Evolutionary conservation across 371 early-diverging fungal species (phyloP).

Genomic region (Umbelopsis sp.): DNA sequence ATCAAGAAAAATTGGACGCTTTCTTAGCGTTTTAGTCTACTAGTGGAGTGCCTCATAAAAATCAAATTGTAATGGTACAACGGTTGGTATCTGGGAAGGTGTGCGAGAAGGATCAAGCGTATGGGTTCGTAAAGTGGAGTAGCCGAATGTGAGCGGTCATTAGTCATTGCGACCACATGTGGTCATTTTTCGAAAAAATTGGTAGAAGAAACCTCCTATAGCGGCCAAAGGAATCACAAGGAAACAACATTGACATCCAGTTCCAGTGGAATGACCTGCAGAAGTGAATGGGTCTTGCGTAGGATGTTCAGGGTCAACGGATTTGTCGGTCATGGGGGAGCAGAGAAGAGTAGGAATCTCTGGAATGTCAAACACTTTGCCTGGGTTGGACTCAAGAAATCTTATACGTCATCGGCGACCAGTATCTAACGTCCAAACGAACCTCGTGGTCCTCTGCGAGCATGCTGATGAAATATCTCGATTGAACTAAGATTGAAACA

Average conservation of each 20-base stretch:
- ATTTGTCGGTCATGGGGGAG: not conserved
- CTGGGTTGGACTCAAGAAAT: no score
- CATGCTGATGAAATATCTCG: no score
- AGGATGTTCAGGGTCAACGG: not conserved
- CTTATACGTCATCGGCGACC: no score
- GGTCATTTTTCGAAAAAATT: not conserved
- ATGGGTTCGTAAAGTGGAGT: not conserved
- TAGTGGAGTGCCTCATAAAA: no score
- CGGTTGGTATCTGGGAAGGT: no score
- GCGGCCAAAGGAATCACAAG: not conserved
- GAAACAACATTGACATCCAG: not conserved
- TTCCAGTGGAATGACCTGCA: slow-evolving; percentile 1
- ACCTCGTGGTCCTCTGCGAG: no score
- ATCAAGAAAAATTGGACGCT: no score
- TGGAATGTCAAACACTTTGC: not conserved
- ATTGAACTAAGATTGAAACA: no score
- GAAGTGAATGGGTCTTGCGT: slow-evolving; percentile 15
- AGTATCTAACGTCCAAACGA: no score
- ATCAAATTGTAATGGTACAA: no score
- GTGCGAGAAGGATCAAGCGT: no score
- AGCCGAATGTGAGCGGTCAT: not conserved
- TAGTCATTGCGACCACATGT: not conserved
- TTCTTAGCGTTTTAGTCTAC: no score
- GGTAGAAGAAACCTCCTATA: slow-evolving; percentile 8
- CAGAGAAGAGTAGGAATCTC: not conserved